These are phyloP conservation scores for Aegilops bicornis DNA, from an alignment of 176 grass and related monocot species.

Conservation along the genomic window DNA sequence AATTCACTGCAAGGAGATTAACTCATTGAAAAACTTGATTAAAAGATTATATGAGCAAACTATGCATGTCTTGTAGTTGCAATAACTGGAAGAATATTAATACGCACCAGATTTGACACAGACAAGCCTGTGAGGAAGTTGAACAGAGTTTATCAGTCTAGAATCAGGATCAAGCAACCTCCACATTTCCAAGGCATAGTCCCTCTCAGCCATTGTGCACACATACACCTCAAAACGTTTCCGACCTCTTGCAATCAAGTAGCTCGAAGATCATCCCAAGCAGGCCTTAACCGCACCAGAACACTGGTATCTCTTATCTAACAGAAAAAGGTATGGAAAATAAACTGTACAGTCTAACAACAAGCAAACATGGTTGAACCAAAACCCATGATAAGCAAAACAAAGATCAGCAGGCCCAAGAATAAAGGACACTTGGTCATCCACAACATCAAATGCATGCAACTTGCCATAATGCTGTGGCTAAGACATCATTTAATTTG, in stretches of 20 bases:
- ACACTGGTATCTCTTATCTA: constrained; percentile 84
- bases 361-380: constrained; percentile 23
- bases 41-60: not conserved
- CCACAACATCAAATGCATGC: not conserved
- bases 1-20: constrained; percentile 20
- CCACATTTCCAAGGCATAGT: constrained; percentile 91
- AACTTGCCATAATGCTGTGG: not conserved
- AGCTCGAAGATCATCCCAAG: constrained; percentile 84
- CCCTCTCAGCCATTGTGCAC: constrained; percentile 89
- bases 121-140: constrained; percentile 65
- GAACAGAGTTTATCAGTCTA: constrained; percentile 60
- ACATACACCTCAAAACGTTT: constrained; percentile 94
- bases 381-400: not conserved
- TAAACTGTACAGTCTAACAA: not conserved
- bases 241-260: constrained; percentile 73
- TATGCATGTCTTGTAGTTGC: not conserved
- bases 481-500: not conserved
- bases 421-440: not conserved
- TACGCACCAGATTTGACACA: constrained; percentile 71
- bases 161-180: constrained; percentile 76
- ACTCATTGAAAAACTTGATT: not conserved
- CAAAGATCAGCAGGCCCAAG: not conserved
- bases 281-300: constrained; percentile 69
- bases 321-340: constrained; percentile 21
- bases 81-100: not conserved